These are phyloP conservation scores for Phoma sp. DNA, from an alignment of 2,329 filamentous ascomycete species.

Conservation along the genomic window DNA sequence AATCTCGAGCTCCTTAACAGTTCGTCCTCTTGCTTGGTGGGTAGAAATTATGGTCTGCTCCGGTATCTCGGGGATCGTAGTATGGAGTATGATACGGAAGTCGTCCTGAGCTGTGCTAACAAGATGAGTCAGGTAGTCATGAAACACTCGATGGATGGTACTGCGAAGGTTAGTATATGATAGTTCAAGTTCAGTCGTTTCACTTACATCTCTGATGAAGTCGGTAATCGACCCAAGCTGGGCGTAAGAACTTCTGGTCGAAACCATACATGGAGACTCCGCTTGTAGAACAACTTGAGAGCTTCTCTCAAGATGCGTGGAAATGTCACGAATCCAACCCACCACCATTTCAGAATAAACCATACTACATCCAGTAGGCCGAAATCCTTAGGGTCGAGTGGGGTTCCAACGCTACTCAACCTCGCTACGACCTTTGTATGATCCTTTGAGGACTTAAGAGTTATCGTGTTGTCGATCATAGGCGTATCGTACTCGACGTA, in stretches of 20 bases:
- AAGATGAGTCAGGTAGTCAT: conserved; percentile 53
- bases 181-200: not conserved
- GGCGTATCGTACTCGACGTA: conserved; percentile 36
- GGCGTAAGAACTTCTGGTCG: conserved; percentile 67
- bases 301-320: conserved; percentile 71
- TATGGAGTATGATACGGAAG: conserved; percentile 62
- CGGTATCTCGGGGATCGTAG: conserved; percentile 53
- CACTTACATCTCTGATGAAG: conserved; percentile 55
- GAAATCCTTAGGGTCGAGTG: conserved; percentile 61
- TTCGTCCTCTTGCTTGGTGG: conserved; percentile 24
- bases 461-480: conserved; percentile 66
- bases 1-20: conserved; percentile 58
- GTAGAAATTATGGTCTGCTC: conserved; percentile 26
- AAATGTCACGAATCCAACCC: conserved; percentile 71
- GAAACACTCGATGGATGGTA: conserved; percentile 50
- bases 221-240: conserved; percentile 64
- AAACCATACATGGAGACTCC: conserved; percentile 69
- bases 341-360: conserved; percentile 68
- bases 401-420: conserved; percentile 61
- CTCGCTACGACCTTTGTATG: conserved; percentile 68
- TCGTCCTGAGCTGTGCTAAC: conserved; percentile 57
- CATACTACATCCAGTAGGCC: conserved; percentile 50
- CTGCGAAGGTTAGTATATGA: conserved; percentile 25
- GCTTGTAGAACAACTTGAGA: conserved; percentile 62
- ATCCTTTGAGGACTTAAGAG: conserved; percentile 65